Evolutionary conservation across 805 yeast genomes (phyloP), one percentile per base, ranked within the genome.

Genomic region (Metschnikowia lachancei): DNA sequence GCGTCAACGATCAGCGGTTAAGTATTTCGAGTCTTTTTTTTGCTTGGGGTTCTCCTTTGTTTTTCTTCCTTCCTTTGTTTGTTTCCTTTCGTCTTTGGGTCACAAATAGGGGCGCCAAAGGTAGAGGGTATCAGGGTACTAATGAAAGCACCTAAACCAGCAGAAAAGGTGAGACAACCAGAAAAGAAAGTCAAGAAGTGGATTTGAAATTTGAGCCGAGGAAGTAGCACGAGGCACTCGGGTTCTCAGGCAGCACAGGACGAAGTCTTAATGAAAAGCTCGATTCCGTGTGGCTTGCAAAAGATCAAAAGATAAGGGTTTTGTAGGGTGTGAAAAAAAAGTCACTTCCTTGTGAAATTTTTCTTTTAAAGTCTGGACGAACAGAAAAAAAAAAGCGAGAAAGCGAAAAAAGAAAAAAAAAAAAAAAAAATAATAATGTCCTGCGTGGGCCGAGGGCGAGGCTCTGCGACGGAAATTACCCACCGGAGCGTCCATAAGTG

Each of bases 251-350:
- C 49, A 43, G 47, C 47, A 29, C 46, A 35, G 45, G 56, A 59
- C 70, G 69, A 66, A 43, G 54, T 66, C 73, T 68, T 68, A 68
- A 56, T 62, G 60, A 68, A 68, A 68, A 68, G 73, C 66, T 67
- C 72, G 70, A 47, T 53, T 40, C 45, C 44, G 38, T 31, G 39
- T 36, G 36, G 39, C 49, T 34, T 45, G 44, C 42, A 20, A 41
- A 39, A 40, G 40, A 34, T 39, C 12, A 36, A 40, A 40, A 16
- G 28, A 17, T 11, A 18, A 13, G 48, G 19, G 43, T 35, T 35
- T 24, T 31, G 41, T 10, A 14, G 30, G 24, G 31, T 14, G 20
- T 19, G 29, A 32, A 33, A 18, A 43, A 43, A 39, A 39, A 17
- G 13, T 30, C 37, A 22, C 30, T 32, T 13, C 22, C 41, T 26